A percentile compares a stretch with the other conserved stretches of the same genome.
These are phyloP conservation scores for Schwanniomyces etchellsii DNA, from an alignment of 1,139 yeast species.

Conservation along the genomic window DNA sequence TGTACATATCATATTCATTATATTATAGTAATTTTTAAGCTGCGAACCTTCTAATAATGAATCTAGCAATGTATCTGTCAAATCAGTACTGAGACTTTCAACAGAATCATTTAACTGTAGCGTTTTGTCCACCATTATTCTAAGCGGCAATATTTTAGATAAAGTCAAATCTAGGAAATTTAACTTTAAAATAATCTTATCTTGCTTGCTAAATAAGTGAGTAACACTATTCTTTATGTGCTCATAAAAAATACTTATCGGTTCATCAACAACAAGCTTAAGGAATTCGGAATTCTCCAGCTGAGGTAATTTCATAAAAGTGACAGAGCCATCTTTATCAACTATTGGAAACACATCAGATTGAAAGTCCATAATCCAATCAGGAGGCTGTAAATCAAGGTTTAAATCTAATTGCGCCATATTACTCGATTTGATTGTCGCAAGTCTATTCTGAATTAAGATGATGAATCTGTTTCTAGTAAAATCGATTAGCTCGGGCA, in stretches of 20 bases:
- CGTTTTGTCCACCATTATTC: slow-evolving; percentile 32
- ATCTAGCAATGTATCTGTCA: slow-evolving; percentile 38
- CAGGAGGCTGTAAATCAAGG: slow-evolving; percentile 60
- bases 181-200: slow-evolving; percentile 40
- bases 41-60: slow-evolving; percentile 44
- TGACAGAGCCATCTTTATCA: slow-evolving; percentile 35
- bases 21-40: slow-evolving; percentile 51
- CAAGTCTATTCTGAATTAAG: slow-evolving; percentile 35
- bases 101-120: slow-evolving; percentile 34
- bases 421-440: slow-evolving; percentile 34
- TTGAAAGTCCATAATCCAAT: slow-evolving; percentile 62
- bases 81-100: slow-evolving; percentile 22
- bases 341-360: slow-evolving; percentile 45
- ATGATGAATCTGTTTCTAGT: slow-evolving; percentile 38
- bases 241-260: slow-evolving; percentile 36
- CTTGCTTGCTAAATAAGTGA: slow-evolving; percentile 25
- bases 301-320: slow-evolving; percentile 32
- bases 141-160: slow-evolving; percentile 48
- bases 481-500: slow-evolving; percentile 20
- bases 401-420: slow-evolving; percentile 37
- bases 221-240: slow-evolving; percentile 21
- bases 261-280: slow-evolving; percentile 39
- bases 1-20: slow-evolving; percentile 68
- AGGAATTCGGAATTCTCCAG: slow-evolving; percentile 29
- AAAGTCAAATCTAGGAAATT: slow-evolving; percentile 58